Conservation (phyloP, 768 basidiomycete genomes). For the Lyophyllum atratum region DNA sequence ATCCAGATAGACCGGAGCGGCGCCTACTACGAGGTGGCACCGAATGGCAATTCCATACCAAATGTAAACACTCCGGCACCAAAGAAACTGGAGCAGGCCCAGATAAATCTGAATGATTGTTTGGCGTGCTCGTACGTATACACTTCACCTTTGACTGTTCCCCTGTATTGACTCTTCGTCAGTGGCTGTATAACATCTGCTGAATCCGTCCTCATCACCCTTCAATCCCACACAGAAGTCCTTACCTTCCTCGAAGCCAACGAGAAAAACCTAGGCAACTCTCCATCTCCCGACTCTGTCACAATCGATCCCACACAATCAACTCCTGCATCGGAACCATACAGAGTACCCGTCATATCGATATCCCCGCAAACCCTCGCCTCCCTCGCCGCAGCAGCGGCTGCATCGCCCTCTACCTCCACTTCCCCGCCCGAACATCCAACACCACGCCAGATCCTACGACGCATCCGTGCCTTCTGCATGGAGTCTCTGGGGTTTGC, state of each 20-base stretch:
- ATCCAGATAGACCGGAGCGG: conserved; percentile 87
- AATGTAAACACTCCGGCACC: conserved; percentile 19
- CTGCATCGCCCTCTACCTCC: conserved; percentile 53
- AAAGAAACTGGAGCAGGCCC: conserved; percentile 85
- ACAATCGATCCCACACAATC: background rate
- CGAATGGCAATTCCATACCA: conserved; percentile 22
- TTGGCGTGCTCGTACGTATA: conserved; percentile 88
- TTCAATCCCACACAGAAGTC: conserved; percentile 94
- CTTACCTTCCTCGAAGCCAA: conserved; percentile 73
- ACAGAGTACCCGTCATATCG: conserved; percentile 74
- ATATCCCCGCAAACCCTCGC: conserved; percentile 88
- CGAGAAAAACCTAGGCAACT: conserved; percentile 14
- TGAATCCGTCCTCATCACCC: conserved; percentile 93
- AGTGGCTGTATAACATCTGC: conserved; percentile 99
- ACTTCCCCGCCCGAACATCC: conserved; percentile 37
- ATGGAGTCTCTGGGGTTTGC: conserved; percentile 67
- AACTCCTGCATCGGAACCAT: conserved; percentile 29
- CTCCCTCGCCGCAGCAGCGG: conserved; percentile 68
- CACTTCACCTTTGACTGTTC: background rate
- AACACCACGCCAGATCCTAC: conserved; percentile 62
- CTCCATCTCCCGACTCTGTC: background rate
- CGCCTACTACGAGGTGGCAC: conserved; percentile 82
- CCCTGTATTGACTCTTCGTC: background rate
- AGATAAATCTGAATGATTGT: conserved; percentile 97
- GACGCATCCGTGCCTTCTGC: conserved; percentile 73